Evolutionary conservation across 345 rosid species (phyloP), one percentile per base, ranked within the genome.

Genomic region (Limnanthes douglasii): DNA sequence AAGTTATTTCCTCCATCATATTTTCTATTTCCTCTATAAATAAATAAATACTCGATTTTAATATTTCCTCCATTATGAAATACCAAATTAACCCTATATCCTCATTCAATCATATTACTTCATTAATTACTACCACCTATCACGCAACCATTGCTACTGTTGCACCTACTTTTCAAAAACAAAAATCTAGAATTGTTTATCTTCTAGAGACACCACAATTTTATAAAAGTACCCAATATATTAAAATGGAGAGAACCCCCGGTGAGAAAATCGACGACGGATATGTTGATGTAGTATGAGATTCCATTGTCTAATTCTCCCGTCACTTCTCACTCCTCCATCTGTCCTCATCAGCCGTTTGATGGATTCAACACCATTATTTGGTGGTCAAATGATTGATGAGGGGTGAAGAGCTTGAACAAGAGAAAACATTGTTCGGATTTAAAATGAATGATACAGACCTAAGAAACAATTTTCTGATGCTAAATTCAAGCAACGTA

Each of bases 381-480:
- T 90, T 48, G 98, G 98, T 1, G 98, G 98, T 30, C 96, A 90
- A 59, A 88, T 90, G 37, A 84, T 96, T 1, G 98, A 80, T 29
- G 96, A 84, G 67, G 96, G 63, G 53, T 41, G 23, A 88, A 80
- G 65, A 75, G 78, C 60, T 64, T 90, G 41, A 84, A 80, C 62
- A 62, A 54, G 59, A 70, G 96, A 78, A 80, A 78, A 48, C 99
- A 88, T 37, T 85, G 96, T 63, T 90, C 96, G 0, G 94, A 84
- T 38, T 68, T 75, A 37, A 90, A 90, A 60, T 62, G 75, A 73
- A 85, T 84, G 53, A 93, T 84, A 73, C 80, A 84, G 18, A 77
- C 86, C 17, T 51, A 59, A 64, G 54, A 90, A 90, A 63, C 96
- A 75, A 41, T 50, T 70, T 32, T 90, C 96, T 53, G 74, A 85